Evolutionary conservation across 371 early-diverging fungal genomes (phyloP).

Genomic region (Lichtheimia corymbifera): DNA sequence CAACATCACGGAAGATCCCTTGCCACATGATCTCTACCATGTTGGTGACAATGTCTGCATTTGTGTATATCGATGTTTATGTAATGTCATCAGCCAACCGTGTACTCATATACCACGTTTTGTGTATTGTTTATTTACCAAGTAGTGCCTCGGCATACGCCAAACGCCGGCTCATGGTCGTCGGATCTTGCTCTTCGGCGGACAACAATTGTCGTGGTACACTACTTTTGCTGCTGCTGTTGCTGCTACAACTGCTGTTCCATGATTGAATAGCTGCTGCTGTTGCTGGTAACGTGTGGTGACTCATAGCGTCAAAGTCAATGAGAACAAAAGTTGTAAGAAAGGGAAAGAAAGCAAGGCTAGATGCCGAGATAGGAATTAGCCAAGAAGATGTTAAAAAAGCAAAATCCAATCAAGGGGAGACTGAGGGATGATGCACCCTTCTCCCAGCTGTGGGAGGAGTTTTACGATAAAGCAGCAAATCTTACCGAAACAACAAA

Average conservation of each 20-base stretch:
- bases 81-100: background rate
- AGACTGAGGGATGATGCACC: constrained; percentile 9
- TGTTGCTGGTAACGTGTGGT: constrained; percentile 10
- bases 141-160: constrained; percentile 52
- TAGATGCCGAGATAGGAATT: constrained; percentile 5
- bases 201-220: background rate
- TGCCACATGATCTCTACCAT: constrained; percentile 39
- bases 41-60: constrained; percentile 9
- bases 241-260: constrained; percentile 12
- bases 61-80: constrained; percentile 1
- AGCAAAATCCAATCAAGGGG: constrained; percentile 5
- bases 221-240: constrained; percentile 10
- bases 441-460: constrained; percentile 9
- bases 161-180: constrained; percentile 24
- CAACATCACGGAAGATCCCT: constrained; percentile 23
- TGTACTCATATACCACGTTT: too few relatives aligned
- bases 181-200: constrained; percentile 1
- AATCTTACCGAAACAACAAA: background rate
- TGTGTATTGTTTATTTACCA: constrained; percentile 7
- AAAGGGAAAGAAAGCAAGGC: constrained; percentile 7
- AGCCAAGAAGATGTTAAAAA: constrained; percentile 12
- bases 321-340: background rate
- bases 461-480: constrained; percentile 2
- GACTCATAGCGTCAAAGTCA: constrained; percentile 1
- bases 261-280: background rate